Base-by-base conservation (phyloP, 2,329 filamentous ascomycete genomes). In the Claviceps fusiformis region DNA sequence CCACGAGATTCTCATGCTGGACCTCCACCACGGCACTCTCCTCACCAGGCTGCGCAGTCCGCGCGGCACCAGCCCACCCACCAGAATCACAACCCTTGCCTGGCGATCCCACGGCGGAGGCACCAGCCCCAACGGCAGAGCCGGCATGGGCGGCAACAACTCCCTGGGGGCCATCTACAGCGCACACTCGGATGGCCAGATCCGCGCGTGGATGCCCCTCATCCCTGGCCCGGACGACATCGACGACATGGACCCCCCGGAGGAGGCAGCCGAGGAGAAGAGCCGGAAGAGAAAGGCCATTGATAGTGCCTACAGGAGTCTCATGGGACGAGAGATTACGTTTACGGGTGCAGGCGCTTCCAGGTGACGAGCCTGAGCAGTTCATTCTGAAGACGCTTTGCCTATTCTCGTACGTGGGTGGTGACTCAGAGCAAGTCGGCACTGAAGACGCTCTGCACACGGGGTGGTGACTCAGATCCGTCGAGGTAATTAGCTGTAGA, bases 151-250 rank as follows among this genome's bases (percentile, higher is more conserved):
- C 4, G 79, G 78, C 2, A 71, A 67, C 2, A 79, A 75, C 58
- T 73, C 73, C 24, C 61, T 75, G 5, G 79, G 79, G 0, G 76
- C 73, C 9, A 64, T 96, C 56, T 95, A 89, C 70, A 93, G 89
- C 54, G 86, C 83, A 2, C 89, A 95, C 63, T 76, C 85, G 3
- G 89, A 96, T 65, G 92, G 92, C 0, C 85, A 85, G 53, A 92
- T 97, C 56, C 79, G 86, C 48, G 80, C 81, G 4, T 96, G 92
- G 90, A 76, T 78, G 61, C 86, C 88, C 2, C 72, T 73, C 41
- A 70, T 81, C 6, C 69, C 73, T 1, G 80, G 78, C 5, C 72
- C 71, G 39, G 70, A 80, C 60, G 66, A 78, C 61, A 60, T 81
- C 52, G 74, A 73, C 13, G 73, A 76, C 43, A 71, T 74, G 13